These are phyloP conservation scores for Coix lacrymajobi DNA, from an alignment of 176 grass and related monocot species.

Conservation along the genomic window DNA sequence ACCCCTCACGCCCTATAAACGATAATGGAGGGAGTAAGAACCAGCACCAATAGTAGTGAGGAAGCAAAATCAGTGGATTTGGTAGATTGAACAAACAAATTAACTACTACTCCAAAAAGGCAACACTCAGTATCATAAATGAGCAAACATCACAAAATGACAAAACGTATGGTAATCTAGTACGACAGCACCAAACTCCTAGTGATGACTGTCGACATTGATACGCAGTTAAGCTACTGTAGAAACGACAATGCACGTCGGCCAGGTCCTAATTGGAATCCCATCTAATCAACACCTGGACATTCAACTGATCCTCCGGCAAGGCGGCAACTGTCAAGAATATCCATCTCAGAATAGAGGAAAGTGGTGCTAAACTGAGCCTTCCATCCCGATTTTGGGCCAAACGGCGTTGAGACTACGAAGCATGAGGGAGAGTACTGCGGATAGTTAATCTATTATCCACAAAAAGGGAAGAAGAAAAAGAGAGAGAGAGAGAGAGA, in stretches of 20 bases:
- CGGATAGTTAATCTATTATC: background rate
- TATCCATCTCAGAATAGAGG: background rate
- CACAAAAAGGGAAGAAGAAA: background rate
- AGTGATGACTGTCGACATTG: background rate
- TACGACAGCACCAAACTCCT: background rate
- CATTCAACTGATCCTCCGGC: background rate
- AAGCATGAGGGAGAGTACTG: background rate
- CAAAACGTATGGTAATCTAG: background rate
- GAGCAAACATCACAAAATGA: background rate
- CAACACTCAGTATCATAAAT: background rate
- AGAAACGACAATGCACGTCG: background rate
- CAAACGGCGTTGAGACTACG: background rate
- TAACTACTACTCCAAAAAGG: background rate
- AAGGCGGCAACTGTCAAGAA: background rate
- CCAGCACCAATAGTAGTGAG: background rate
- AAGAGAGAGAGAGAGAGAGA: no score
- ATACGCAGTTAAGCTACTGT: background rate
- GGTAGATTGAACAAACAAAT: background rate
- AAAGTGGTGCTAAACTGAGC: background rate
- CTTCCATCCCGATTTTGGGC: background rate
- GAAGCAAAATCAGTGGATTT: background rate
- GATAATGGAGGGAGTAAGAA: no score
- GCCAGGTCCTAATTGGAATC: background rate
- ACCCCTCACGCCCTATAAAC: no score
- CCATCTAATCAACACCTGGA: background rate